Evolutionary conservation across 768 basidiomycete species (phyloP), one percentile per base, ranked within the genome.

Genomic region (Xanthoconium purpureum): DNA sequence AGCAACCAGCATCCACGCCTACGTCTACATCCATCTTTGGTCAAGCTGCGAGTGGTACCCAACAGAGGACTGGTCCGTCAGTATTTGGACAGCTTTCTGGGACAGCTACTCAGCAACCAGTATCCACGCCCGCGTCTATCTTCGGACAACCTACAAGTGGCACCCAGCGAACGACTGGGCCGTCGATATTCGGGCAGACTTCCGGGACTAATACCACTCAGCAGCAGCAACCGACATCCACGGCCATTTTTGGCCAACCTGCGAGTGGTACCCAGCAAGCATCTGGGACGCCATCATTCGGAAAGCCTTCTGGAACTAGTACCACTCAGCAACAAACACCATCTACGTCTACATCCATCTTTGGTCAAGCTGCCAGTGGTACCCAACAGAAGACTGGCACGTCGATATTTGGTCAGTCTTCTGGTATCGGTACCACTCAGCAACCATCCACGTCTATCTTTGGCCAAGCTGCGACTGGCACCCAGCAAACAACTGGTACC

Each of bases 161-260:
- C 32, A 11, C 32, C 11, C 32, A 33, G 32, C 32, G 6, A 33
- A 33, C 32, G 11, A 44, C 43, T 6, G 43, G 43, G 28, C 15
- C 43, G 8, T 44, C 28, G 10, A 50, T 77, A 17, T 78, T 80
- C 55, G 75, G 77, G 9, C 72, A 74, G 51, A 35, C 67, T 10
- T 38, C 57, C 46, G 55, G 59, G 9, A 46, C 47, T 12, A 57
- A 58, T 7, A 47, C 47, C 14, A 54, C 62, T 3, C 68, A 62
- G 30, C 69, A 61, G n/a, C 62, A 57, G 28, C 65, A 62, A 30
- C 5, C 56, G 8, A 3, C 50, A 17, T 56, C 74, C 28, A 62
- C 63, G 10, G 51, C 71, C 4, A 24, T 73, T 3, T 76, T 77
- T 37, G 62, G 64, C 10, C 62, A 56, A 38, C 52, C 48, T 11